Base-by-base conservation (phyloP, 116 monocot species). In the Posidonia oceanica region DNA sequence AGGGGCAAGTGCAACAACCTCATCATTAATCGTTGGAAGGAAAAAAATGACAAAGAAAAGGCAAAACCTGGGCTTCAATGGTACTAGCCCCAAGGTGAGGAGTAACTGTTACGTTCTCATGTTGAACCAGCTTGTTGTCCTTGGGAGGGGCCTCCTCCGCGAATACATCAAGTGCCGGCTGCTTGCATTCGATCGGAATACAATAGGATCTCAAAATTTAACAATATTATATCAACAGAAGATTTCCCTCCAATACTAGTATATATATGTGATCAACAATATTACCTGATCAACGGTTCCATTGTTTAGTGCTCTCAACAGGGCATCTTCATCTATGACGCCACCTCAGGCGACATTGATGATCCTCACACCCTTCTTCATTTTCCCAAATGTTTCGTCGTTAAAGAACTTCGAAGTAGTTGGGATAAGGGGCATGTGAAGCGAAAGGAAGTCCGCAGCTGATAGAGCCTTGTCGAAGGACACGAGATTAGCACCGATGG, bases 161-260 rank as follows among this genome's bases (percentile, higher is more conserved):
- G 65, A 91, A 91, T 48, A 91, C 91, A 81, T 91, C 91, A 56
- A 91, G 87, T 72, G 91, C 84, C 8, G 91, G 87, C 91, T 91
- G 69, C 41, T n/a, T n/a, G n/a, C n/a, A n/a, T n/a, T n/a, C n/a
- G n/a, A n/a, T n/a, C n/a, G n/a, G n/a, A n/a, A n/a, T n/a, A n/a
- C n/a, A n/a, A n/a, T n/a, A n/a, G n/a, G n/a, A n/a, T n/a, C n/a
- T n/a, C n/a, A n/a, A n/a, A n/a, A n/a, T n/a, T n/a, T n/a, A n/a
- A n/a, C n/a, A n/a, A n/a, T n/a, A n/a, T n/a, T n/a, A n/a, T n/a
- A n/a, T n/a, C n/a, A n/a, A n/a, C n/a, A n/a, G n/a, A n/a, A n/a
- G n/a, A n/a, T n/a, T n/a, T n/a, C n/a, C n/a, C n/a, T n/a, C n/a
- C n/a, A n/a, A n/a, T n/a, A n/a, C n/a, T n/a, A n/a, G n/a, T n/a